Evolutionary conservation across 2,329 filamentous ascomycete genomes (phyloP).

Genomic region (Alternaria postmessia): DNA sequence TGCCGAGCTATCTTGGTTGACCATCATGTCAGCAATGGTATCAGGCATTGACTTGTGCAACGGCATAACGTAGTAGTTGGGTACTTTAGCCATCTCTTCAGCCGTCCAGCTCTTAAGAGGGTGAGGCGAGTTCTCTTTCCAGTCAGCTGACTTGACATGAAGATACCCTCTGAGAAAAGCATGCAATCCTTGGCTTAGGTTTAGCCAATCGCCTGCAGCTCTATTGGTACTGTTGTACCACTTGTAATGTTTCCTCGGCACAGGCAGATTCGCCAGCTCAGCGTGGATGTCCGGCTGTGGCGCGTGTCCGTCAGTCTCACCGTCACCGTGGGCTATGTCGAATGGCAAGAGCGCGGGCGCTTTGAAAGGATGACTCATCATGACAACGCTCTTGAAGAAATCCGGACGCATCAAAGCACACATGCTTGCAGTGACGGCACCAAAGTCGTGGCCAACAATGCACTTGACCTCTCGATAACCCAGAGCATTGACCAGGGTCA

Average conservation of each 20-base stretch:
- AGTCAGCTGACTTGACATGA: conserved; percentile 71
- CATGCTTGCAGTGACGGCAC: conserved; percentile 67
- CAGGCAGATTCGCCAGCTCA: conserved; percentile 62
- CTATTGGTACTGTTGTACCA: conserved; percentile 66
- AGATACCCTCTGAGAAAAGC: conserved; percentile 72
- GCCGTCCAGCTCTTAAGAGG: conserved; percentile 66
- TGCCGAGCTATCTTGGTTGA: conserved; percentile 57
- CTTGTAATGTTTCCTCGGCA: conserved; percentile 74
- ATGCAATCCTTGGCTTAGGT: conserved; percentile 62
- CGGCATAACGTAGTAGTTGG: conserved; percentile 74
- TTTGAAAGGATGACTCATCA: conserved; percentile 73
- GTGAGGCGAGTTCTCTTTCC: conserved; percentile 62
- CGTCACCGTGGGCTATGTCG: conserved; percentile 51
- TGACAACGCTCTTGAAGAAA: conserved; percentile 67
- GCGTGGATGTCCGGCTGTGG: conserved; percentile 60
- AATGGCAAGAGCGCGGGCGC: conserved; percentile 60
- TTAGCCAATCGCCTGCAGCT: conserved; percentile 59
- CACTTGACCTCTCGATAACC: conserved; percentile 66
- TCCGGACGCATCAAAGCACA: conserved; percentile 70
- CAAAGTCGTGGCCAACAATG: conserved; percentile 73
- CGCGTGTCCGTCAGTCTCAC: conserved; percentile 28
- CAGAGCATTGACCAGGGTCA: conserved; percentile 67
- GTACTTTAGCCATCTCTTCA: conserved; percentile 65
- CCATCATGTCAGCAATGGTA: conserved; percentile 64
- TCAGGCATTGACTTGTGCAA: conserved; percentile 66